phyloP scores from a whole-genome alignment of 129 eudicot genomes.

The Ambrosia artemisiifolia region DNA sequence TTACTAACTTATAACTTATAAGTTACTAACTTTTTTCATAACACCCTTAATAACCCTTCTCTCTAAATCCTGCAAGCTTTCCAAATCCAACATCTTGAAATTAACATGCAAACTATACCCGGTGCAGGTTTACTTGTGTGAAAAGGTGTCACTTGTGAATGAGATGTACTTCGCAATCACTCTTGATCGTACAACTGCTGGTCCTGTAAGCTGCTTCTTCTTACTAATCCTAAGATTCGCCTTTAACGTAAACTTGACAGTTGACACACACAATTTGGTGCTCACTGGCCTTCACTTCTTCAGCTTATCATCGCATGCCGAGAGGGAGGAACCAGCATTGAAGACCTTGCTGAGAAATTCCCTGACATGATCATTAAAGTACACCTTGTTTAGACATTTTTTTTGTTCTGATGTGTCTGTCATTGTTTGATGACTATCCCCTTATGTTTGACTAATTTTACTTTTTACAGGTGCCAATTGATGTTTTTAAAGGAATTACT shows the following conservation, averaged over 20 bases:
- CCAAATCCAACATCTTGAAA: constrained; percentile 1
- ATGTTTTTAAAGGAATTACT: constrained; percentile 86
- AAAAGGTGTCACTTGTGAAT: constrained; percentile 81
- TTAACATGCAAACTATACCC: not conserved
- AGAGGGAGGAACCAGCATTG: constrained; percentile 98
- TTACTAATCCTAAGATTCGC: not conserved
- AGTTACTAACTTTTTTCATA: not conserved
- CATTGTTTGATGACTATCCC: not conserved
- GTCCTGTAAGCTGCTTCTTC: constrained; percentile 68
- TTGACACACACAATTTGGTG: constrained; percentile 8
- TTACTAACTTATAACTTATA: no score
- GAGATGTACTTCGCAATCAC: constrained; percentile 99
- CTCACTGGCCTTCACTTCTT: constrained; percentile 17
- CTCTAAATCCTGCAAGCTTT: not conserved
- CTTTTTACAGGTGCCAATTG: constrained; percentile 68
- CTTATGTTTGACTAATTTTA: constrained; percentile 15
- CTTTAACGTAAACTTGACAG: not conserved
- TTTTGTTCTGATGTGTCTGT: not conserved
- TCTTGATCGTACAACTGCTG: constrained; percentile 92
- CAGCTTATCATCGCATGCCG: constrained; percentile 89
- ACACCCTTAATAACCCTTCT: not conserved
- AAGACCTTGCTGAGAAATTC: constrained; percentile 83
- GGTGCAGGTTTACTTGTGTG: constrained; percentile 88
- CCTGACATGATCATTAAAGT: constrained; percentile 94
- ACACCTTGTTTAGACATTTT: not conserved